A percentile compares a stretch with the other conserved stretches of the same genome.
Conservation (phyloP, 495 filamentous ascomycete species). For the Lepidopterella palustris region DNA sequence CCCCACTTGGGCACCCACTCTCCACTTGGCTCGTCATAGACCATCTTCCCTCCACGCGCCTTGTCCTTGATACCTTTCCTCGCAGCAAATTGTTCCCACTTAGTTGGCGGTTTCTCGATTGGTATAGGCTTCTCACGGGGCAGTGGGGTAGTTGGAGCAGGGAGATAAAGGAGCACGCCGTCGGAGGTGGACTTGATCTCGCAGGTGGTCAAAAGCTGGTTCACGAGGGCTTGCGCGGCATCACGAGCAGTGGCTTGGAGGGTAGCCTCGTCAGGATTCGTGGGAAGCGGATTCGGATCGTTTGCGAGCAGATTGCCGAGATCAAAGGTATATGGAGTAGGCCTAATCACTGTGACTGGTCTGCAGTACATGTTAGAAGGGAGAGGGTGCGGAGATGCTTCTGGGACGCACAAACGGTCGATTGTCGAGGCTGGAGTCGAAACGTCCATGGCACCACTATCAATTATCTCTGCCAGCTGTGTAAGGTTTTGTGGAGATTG, state of each 20-base stretch:
- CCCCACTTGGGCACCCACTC: slow-evolving; percentile 93
- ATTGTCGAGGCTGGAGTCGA: neutral
- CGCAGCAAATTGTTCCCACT: slow-evolving; percentile 90
- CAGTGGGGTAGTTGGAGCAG: slow-evolving; percentile 56
- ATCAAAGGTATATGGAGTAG: slow-evolving; percentile 87
- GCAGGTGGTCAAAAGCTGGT: slow-evolving; percentile 79
- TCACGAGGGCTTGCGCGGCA: slow-evolving; percentile 80
- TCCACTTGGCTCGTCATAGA: slow-evolving; percentile 75
- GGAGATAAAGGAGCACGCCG: slow-evolving; percentile 67
- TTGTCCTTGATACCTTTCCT: slow-evolving; percentile 91
- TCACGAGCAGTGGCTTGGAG: slow-evolving; percentile 71
- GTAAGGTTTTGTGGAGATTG: neutral
- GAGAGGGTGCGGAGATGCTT: neutral
- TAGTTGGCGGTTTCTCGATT: slow-evolving; percentile 69
- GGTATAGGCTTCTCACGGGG: slow-evolving; percentile 91
- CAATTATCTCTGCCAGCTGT: neutral
- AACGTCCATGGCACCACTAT: slow-evolving; percentile 3
- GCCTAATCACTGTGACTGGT: slow-evolving; percentile 64
- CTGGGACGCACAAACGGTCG: neutral
- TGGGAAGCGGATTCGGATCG: slow-evolving; percentile 73
- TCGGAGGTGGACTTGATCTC: slow-evolving; percentile 58
- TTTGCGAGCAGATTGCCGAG: slow-evolving; percentile 75
- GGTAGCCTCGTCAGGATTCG: slow-evolving; percentile 44
- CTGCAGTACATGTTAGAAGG: slow-evolving; percentile 25
- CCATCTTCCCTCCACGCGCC: slow-evolving; percentile 63